Base-by-base conservation (phyloP, 2,329 filamentous ascomycete genomes). In the Phialophora expanda region DNA sequence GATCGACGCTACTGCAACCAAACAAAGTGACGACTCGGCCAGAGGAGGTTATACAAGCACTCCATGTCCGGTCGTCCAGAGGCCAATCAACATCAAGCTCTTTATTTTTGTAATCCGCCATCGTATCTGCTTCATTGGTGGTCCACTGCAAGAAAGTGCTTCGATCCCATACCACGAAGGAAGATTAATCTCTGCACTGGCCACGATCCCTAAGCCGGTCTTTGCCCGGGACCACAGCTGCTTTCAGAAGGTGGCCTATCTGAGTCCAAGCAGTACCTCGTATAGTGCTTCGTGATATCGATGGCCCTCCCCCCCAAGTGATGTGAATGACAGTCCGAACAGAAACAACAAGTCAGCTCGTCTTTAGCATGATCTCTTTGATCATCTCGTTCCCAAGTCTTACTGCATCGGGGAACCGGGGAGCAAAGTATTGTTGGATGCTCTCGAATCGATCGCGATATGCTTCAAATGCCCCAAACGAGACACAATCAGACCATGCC, bases 361-460 rank as follows among this genome's bases (percentile, higher is more conserved):
- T 90, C 77, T 92, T 94, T 80, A 94, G 91, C 72, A 97, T 80
- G 73, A 99, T 95, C 53, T 92, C 95, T 82, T 90, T 93, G 79
- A 99, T 96, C 95, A 99, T 99, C 76, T 93, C 90, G 76, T 97
- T 97, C 2, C 95, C 95, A 44, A 99, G 82, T 73, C 89, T 88
- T 60, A 89, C 92, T 5, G 95, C 95, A 76, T 96, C 93, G 1
- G 88, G 87, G 75, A 99, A 97, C 34, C 94, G 83, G 1, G 93
- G 92, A 76, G 93, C 88, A 78, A 99, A 99, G 82, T 97, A 99
- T 70, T 83, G 83, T 78, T 97, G 93, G 59, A 96, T 97, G 71
- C 87, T 89, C 75, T 95, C 87, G 75, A 99, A 99, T 65, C 96
- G 87, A 82, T 96, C 91, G 71, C 90, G 86, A 84, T 97, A 99